Evolutionary conservation across 192 early-diverging fungal species (phyloP).

Genomic region (Chytriomyces hyalinus): DNA sequence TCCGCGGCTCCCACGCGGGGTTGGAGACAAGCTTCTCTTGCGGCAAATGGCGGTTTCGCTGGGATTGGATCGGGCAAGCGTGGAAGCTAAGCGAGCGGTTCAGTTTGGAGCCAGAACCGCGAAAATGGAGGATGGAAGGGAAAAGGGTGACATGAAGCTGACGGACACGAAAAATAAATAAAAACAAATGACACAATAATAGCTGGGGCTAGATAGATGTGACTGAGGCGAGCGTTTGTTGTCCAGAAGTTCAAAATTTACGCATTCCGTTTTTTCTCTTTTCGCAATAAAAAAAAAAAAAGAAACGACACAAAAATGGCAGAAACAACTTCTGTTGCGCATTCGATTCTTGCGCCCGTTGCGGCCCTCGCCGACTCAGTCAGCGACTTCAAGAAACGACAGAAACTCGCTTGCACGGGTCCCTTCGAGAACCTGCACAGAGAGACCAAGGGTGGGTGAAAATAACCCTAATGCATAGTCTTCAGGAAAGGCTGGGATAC

Average conservation of each 20-base stretch:
- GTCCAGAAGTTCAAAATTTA: neutral
- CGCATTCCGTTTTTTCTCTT: slow-evolving; percentile 11
- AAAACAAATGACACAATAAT: neutral
- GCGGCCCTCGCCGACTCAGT: slow-evolving; percentile 1
- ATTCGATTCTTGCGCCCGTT: slow-evolving; percentile 22
- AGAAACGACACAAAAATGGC: neutral
- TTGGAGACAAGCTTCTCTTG: slow-evolving; percentile 92
- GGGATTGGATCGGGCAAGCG: slow-evolving; percentile 68
- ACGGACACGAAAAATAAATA: neutral
- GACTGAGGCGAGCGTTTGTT: too few species aligned
- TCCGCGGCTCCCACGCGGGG: slow-evolving; percentile 73
- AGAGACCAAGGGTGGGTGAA: slow-evolving; percentile 74
- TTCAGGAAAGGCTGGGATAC: too few species aligned
- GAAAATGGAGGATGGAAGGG: slow-evolving; percentile 73
- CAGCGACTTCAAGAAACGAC: slow-evolving; percentile 26
- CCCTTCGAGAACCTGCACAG: slow-evolving; percentile 80
- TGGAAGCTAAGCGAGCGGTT: slow-evolving; percentile 89
- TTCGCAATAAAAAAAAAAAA: slow-evolving; percentile 3
- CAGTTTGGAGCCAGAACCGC: slow-evolving; percentile 97
- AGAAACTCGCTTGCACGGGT: slow-evolving; percentile 78
- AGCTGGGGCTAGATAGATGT: neutral
- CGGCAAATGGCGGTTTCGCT: slow-evolving; percentile 69
- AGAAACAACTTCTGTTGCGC: neutral
- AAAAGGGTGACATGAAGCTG: slow-evolving; percentile 39
- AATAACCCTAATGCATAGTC: too few species aligned